phyloP scores from a whole-genome alignment of 1,139 yeast genomes.

The Pichia sp. region DNA sequence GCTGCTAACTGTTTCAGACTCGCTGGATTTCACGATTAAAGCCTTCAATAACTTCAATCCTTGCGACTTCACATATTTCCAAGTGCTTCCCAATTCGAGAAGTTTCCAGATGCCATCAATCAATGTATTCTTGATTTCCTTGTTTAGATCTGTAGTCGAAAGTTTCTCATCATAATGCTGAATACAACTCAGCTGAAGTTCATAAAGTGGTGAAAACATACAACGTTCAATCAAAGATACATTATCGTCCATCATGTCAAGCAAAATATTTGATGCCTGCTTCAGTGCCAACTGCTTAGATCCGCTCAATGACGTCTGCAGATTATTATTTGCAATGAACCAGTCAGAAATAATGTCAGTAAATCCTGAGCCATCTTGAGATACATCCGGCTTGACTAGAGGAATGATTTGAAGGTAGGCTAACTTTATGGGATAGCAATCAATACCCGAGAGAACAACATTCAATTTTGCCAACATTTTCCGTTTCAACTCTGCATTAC shows the following conservation, averaged over 20 bases:
- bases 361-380: not conserved
- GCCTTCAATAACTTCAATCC: constrained; percentile 39
- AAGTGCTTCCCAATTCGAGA: constrained; percentile 27
- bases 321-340: constrained; percentile 28
- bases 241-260: constrained; percentile 23
- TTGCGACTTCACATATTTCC: constrained; percentile 44
- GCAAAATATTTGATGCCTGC: constrained; percentile 33
- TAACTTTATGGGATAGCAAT: constrained; percentile 20
- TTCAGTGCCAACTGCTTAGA: constrained; percentile 43
- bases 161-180: constrained; percentile 27
- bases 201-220: constrained; percentile 41
- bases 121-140: constrained; percentile 7
- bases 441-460: constrained; percentile 4
- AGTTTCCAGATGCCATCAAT: constrained; percentile 31
- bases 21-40: constrained; percentile 21
- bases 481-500: constrained; percentile 5
- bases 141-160: not conserved
- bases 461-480: constrained; percentile 3
- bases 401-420: constrained; percentile 23
- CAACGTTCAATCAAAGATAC: constrained; percentile 34
- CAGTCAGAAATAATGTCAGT: constrained; percentile 28
- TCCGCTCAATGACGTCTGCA: constrained; percentile 37
- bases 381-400: not conserved
- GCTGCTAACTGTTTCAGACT: not conserved
- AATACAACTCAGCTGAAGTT: constrained; percentile 47